A percentile compares a stretch with the other conserved stretches of the same genome.
Conservation (phyloP, 345 rosid species). For the Syzygium aromaticum region DNA sequence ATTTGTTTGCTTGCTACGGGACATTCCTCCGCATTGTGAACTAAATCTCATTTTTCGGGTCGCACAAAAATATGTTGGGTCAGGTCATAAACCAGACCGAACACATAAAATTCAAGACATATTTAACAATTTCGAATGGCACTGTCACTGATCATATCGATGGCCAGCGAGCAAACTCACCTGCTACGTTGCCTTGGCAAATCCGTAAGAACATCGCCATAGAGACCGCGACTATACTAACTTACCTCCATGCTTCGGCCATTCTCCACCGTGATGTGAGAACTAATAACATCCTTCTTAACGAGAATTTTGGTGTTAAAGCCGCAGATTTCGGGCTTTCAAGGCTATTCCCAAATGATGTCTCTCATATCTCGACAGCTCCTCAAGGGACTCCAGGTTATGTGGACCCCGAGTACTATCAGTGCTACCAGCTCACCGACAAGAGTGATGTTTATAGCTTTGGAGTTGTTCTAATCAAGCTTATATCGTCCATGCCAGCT, state of each 20-base stretch:
- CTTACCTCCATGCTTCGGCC: conserved; percentile 6
- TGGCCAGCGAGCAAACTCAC: no score
- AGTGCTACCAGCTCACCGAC: conserved; percentile 9
- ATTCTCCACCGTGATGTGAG: conserved; percentile 8
- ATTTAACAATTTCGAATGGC: no score
- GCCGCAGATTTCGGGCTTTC: conserved; percentile 9
- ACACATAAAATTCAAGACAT: no score
- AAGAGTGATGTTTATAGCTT: conserved; percentile 14
- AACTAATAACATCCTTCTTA: conserved; percentile 13
- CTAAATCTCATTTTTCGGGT: no score
- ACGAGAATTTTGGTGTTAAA: conserved; percentile 6
- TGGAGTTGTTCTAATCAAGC: conserved; percentile 8
- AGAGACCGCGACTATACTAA: conserved; percentile 2
- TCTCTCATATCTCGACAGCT: conserved; percentile 6
- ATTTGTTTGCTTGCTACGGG: no score
- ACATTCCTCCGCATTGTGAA: no score
- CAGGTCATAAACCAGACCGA: no score
- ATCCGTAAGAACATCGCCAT: neutral
- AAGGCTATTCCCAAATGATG: conserved; percentile 2
- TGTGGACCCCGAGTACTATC: conserved; percentile 9
- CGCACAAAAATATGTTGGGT: no score
- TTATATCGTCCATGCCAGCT: conserved; percentile 5
- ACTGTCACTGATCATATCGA: conserved; percentile 4
- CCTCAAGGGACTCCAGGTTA: conserved; percentile 19
- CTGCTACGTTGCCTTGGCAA: no score